Evolutionary conservation across 2,329 filamentous ascomycete genomes (phyloP), one percentile per base, ranked within the genome.

Genomic region (Sporothrix pallida): DNA sequence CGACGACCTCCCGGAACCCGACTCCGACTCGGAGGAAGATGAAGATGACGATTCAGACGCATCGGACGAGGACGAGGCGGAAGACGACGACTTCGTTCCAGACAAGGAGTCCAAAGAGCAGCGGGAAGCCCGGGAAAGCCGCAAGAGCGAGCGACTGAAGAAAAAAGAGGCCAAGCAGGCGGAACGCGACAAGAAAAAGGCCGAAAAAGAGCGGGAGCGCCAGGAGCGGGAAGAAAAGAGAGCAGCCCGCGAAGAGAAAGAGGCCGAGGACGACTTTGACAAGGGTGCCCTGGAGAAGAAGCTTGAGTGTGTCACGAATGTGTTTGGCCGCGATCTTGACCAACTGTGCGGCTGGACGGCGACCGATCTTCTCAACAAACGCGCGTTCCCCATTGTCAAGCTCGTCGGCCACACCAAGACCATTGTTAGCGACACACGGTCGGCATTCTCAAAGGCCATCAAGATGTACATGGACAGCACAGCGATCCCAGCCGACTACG

Each of bases 391-490:
- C 15, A 52, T 71, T 4, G n/a, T 26, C 10, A 46, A 42, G 15
- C 26, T 71, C 23, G 8, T 75, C 1, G 74, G 48, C 2, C 65
- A 42, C 2, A 60, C 42, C 3, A 58, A 67, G 37, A 10, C 50
- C 1, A 13, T 74, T 10, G 44, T 20, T 20, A 46, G 44, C 9
- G 42, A 37, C 7, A 26, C 52, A 4, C 26, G 37, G 3, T 50
- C 52, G 1, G 4, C 15, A 0, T 75, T 75, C 62, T 50, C 73
- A 2, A 23, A 8, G 1, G 48, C 54, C 9, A 70, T 75, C 20
- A 65, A 70, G 54, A 68, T 71, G 17, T 75, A 60, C 54, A 68
- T 75, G 0, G 74, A 75, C 42, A 72, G 74, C 62, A 73, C 70
- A 15, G 10, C 70, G 2, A 56, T 73, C 2, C 65, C 70, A 2